Conservation (phyloP, 83 land plant genomes). For the Larix sibirica region DNA sequence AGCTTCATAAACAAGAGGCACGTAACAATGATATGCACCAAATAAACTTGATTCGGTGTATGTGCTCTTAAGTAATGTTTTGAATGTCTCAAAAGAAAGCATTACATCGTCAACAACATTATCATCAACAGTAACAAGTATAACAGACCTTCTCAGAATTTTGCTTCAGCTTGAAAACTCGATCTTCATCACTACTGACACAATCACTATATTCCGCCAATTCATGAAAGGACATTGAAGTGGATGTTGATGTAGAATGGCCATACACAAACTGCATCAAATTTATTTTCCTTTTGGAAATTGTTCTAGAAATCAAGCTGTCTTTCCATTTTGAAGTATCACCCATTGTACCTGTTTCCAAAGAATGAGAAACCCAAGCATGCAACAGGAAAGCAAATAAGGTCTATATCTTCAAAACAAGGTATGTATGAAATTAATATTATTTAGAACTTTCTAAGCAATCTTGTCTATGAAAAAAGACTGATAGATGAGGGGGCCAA, state of each 20-base stretch:
- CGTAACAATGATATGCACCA: not conserved
- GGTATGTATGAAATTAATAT: not conserved
- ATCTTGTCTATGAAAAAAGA: not conserved
- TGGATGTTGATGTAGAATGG: constrained; percentile 27
- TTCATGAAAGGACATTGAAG: constrained; percentile 23
- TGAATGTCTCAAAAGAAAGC: not conserved
- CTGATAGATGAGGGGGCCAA: not conserved
- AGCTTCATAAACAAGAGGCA: not conserved
- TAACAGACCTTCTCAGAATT: constrained; percentile 52
- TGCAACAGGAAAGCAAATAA: not conserved
- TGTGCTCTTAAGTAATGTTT: not conserved
- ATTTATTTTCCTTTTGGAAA: constrained; percentile 39
- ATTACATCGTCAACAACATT: not conserved
- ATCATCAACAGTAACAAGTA: not conserved
- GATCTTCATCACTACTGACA: constrained; percentile 81
- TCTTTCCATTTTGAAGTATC: constrained; percentile 88
- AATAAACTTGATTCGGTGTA: not conserved
- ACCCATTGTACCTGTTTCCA: constrained; percentile 45
- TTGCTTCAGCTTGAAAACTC: constrained; percentile 77
- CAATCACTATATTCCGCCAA: constrained; percentile 35
- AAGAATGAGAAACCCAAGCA: constrained; percentile 3
- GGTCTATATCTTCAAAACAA: not conserved
- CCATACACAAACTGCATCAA: constrained; percentile 96
- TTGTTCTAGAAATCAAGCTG: constrained; percentile 51
- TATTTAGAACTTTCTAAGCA: not conserved